phyloP scores from a whole-genome alignment of 1,284 basidiomycete genomes.

The Baeospora myosura region DNA sequence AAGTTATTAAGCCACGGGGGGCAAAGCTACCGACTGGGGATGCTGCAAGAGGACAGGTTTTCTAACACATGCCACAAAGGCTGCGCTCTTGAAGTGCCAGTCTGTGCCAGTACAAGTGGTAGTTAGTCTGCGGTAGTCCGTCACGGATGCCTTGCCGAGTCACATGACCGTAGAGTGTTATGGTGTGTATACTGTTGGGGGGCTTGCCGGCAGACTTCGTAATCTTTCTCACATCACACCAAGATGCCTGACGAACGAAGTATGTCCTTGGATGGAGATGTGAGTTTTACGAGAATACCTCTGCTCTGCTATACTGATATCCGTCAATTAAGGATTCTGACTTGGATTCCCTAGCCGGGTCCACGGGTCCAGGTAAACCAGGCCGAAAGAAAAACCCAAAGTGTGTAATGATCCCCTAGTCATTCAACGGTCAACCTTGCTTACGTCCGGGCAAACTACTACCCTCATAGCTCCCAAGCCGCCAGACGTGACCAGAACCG shows the following conservation, averaged over 20 bases:
- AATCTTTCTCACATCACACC: constrained; percentile 34
- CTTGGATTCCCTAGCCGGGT: constrained; percentile 44
- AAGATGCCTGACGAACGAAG: constrained; percentile 45
- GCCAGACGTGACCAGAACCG: constrained; percentile 85
- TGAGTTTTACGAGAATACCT: constrained; percentile 19
- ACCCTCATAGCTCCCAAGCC: constrained; percentile 83
- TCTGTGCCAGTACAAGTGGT: too few relatives aligned
- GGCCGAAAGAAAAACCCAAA: constrained; percentile 83
- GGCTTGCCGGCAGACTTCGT: too few relatives aligned
- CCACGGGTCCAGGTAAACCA: constrained; percentile 52
- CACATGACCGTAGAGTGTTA: too few relatives aligned
- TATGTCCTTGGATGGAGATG: constrained; percentile 49
- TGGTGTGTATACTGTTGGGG: too few relatives aligned
- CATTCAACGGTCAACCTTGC: constrained; percentile 25
- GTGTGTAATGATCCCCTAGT: constrained; percentile 31
- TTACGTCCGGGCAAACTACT: constrained; percentile 23
- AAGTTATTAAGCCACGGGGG: too few relatives aligned
- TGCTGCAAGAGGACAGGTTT: too few relatives aligned
- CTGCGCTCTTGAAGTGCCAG: too few relatives aligned
- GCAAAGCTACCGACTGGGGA: too few relatives aligned
- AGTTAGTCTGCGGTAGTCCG: too few relatives aligned
- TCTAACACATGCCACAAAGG: too few relatives aligned
- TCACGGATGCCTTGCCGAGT: too few relatives aligned
- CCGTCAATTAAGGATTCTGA: constrained; percentile 47
- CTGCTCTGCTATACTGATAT: background rate